phyloP scores from a whole-genome alignment of 192 early-diverging fungal species.

The Geranomyces michiganensis region DNA sequence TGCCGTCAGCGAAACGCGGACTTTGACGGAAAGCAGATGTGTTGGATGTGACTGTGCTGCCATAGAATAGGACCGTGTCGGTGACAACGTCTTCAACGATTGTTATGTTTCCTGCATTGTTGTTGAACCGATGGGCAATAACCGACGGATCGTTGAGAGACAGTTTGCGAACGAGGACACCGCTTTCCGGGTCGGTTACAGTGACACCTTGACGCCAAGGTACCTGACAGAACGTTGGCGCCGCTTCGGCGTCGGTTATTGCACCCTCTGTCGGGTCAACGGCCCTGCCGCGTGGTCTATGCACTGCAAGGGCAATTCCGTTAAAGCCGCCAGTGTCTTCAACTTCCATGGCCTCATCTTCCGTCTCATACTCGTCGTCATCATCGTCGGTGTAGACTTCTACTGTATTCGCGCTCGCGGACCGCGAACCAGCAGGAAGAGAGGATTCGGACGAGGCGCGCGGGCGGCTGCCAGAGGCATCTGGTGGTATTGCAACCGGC shows the following conservation, averaged over 20 bases:
- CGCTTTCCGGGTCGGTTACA: conserved; percentile 31
- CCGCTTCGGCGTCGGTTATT: conserved; percentile 5
- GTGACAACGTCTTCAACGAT: conserved; percentile 49
- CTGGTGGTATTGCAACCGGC: not conserved
- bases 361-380: conserved; percentile 13
- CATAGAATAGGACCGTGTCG: conserved; percentile 51
- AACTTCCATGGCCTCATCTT: not conserved
- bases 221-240: conserved; percentile 35
- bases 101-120: conserved; percentile 37
- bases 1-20: conserved; percentile 47
- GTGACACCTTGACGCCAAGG: conserved; percentile 32
- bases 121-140: conserved; percentile 39
- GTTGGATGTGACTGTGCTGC: conserved; percentile 45
- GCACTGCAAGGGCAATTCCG: conserved; percentile 49
- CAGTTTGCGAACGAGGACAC: conserved; percentile 25
- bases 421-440: not conserved
- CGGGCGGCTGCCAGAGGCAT: conserved; percentile 1
- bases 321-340: conserved; percentile 37
- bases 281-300: conserved; percentile 27
- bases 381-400: conserved; percentile 22
- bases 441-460: conserved; percentile 17
- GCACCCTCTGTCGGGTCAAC: conserved; percentile 4
- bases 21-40: conserved; percentile 39
- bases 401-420: not conserved
- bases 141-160: conserved; percentile 26